These are phyloP conservation scores for Dothistroma septosporum DNA, from an alignment of 2,329 filamentous ascomycete species.

Conservation along the genomic window DNA sequence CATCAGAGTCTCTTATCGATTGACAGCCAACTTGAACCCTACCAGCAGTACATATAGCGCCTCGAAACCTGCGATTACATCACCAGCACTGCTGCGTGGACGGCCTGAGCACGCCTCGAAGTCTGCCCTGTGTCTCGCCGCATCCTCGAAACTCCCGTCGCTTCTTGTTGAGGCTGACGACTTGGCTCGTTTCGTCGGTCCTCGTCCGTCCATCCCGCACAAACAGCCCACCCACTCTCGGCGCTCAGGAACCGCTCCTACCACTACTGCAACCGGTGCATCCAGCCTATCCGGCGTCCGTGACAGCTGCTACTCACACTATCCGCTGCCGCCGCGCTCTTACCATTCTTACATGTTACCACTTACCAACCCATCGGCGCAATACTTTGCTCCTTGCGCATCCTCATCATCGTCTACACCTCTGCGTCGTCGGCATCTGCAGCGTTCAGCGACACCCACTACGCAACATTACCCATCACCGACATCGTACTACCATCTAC, in stretches of 20 bases:
- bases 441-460: constrained; percentile 9
- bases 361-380: constrained; percentile 1
- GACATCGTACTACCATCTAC: neutral
- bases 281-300: constrained; percentile 4
- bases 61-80: neutral
- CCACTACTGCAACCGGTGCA: constrained; percentile 2
- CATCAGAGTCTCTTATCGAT: neutral
- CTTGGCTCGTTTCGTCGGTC: neutral
- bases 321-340: neutral
- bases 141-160: no score
- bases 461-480: constrained; percentile 1
- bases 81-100: neutral
- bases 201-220: neutral
- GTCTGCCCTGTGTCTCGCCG: neutral
- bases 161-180: neutral
- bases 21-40: neutral
- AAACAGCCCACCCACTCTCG: constrained; percentile 4
- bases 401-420: neutral
- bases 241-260: constrained; percentile 11
- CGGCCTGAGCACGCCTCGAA: neutral
- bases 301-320: constrained; percentile 5
- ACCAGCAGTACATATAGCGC: no score
- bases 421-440: neutral
- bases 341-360: constrained; percentile 2
- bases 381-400: constrained; percentile 2